Evolutionary conservation across 495 filamentous ascomycete genomes (phyloP).

Genomic region (Trichoderma reesei): DNA sequence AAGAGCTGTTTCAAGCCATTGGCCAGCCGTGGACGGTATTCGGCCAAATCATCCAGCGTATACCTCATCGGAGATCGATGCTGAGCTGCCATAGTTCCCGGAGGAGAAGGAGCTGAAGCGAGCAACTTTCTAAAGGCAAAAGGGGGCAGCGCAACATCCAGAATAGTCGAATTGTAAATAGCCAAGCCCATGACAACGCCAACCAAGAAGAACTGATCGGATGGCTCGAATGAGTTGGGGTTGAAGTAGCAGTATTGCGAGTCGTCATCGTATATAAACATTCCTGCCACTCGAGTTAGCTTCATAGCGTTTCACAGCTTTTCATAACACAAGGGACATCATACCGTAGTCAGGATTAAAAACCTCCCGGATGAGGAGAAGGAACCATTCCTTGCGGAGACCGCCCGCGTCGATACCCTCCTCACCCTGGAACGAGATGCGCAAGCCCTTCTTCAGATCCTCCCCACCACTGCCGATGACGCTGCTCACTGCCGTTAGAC

Average conservation of each 20-base stretch:
- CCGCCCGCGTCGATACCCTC: slow-evolving; percentile 91
- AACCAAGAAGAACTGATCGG: slow-evolving; percentile 88
- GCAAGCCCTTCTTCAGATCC: slow-evolving; percentile 86
- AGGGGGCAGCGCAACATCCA: slow-evolving; percentile 85
- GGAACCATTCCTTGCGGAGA: slow-evolving; percentile 91
- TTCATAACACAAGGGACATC: slow-evolving; percentile 16
- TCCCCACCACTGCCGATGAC: slow-evolving; percentile 73
- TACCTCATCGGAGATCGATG: slow-evolving; percentile 56
- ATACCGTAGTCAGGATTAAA: slow-evolving; percentile 87
- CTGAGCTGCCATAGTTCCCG: slow-evolving; percentile 41
- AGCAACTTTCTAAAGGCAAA: slow-evolving; percentile 87
- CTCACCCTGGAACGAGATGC: slow-evolving; percentile 80
- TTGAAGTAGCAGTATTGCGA: slow-evolving; percentile 95
- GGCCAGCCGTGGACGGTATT: slow-evolving; percentile 71
- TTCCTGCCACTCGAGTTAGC: slow-evolving; percentile 42
- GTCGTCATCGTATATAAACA: slow-evolving; percentile 93
- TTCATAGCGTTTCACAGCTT: background rate
- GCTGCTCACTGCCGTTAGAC: slow-evolving; percentile 76
- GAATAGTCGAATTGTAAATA: slow-evolving; percentile 94
- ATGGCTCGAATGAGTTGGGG: slow-evolving; percentile 80
- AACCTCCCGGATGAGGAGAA: slow-evolving; percentile 80
- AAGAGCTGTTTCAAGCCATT: slow-evolving; percentile 66
- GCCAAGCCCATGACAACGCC: slow-evolving; percentile 82
- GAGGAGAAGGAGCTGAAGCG: slow-evolving; percentile 52
- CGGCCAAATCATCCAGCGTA: slow-evolving; percentile 74